Evolutionary conservation across 106 monocot species (phyloP).

Genomic region (Platanthera zijinensis): DNA sequence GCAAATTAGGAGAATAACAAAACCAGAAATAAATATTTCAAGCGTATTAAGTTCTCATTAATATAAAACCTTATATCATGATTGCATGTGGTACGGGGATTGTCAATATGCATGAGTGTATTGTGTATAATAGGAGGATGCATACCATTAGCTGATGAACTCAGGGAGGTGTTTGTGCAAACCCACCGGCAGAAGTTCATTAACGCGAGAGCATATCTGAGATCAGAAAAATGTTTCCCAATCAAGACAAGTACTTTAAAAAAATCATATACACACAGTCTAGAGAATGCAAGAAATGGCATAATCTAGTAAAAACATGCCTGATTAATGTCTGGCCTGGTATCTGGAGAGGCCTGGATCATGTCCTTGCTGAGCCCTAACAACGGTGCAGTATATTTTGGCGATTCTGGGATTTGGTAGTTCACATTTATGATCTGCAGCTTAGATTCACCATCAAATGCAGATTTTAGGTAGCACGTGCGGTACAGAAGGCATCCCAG

Average conservation of each 20-base stretch:
- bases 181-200: not conserved
- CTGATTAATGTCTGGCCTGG: conserved; percentile 4
- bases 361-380: conserved; percentile 2
- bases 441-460: conserved; percentile 9
- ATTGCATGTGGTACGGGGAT: not conserved
- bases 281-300: not conserved
- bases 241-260: not conserved
- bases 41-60: not conserved
- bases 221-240: not conserved
- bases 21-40: not conserved
- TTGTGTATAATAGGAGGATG: not conserved
- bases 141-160: not conserved
- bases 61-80: not conserved
- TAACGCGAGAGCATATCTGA: conserved; percentile 1
- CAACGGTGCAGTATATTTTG: conserved; percentile 1
- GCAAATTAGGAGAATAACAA: not conserved
- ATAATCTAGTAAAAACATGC: not conserved
- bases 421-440: conserved; percentile 5
- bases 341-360: conserved; percentile 1
- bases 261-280: not conserved
- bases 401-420: conserved; percentile 4
- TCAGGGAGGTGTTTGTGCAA: conserved; percentile 6
- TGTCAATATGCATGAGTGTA: too few species aligned
- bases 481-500: conserved; percentile 6
- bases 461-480: not conserved